These are phyloP conservation scores for Pelagomonas calceolata DNA, from an alignment of 108 stramenopile genomes.

Conservation along the genomic window DNA sequence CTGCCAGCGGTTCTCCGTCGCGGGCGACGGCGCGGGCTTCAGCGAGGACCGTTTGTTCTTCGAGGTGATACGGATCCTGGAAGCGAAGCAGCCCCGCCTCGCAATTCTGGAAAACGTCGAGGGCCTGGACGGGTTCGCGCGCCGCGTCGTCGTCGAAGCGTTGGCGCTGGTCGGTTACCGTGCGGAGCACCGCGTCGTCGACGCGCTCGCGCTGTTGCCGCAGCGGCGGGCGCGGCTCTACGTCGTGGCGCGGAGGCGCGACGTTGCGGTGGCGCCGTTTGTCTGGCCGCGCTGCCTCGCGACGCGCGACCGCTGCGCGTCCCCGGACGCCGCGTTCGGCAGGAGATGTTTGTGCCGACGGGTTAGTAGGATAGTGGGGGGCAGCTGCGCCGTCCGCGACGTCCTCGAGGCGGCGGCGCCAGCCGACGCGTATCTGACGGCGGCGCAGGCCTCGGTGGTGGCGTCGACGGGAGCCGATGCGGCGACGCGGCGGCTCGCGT, in stretches of 20 bases:
- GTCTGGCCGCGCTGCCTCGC: neutral
- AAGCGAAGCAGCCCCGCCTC: slow-evolving; percentile 44
- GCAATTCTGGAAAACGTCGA: slow-evolving; percentile 71
- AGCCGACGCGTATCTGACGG: neutral
- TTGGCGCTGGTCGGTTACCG: slow-evolving; percentile 54
- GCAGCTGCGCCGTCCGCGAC: no score
- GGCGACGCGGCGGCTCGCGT: slow-evolving; percentile 23
- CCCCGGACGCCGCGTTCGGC: no score
- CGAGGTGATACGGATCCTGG: slow-evolving; percentile 56
- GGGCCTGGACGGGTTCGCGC: slow-evolving; percentile 43
- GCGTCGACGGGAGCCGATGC: slow-evolving; percentile 37
- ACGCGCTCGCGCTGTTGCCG: slow-evolving; percentile 50
- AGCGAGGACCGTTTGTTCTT: slow-evolving; percentile 28
- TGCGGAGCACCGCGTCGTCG: slow-evolving; percentile 44
- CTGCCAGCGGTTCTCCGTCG: slow-evolving; percentile 22
- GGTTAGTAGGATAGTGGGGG: slow-evolving; percentile 9
- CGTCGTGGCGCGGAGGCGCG: slow-evolving; percentile 42
- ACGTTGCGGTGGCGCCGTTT: neutral
- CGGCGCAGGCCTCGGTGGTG: slow-evolving; percentile 23
- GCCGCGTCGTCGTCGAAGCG: slow-evolving; percentile 35
- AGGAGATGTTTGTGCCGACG: slow-evolving; percentile 4
- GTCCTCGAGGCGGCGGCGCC: neutral
- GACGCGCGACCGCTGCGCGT: no score
- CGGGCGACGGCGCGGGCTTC: slow-evolving; percentile 46
- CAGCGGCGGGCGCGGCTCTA: slow-evolving; percentile 54